A percentile compares a stretch with the other conserved stretches of the same genome.
Conservation (phyloP, 2,329 filamentous ascomycete genomes). For the Ambrosiella beaveri region DNA sequence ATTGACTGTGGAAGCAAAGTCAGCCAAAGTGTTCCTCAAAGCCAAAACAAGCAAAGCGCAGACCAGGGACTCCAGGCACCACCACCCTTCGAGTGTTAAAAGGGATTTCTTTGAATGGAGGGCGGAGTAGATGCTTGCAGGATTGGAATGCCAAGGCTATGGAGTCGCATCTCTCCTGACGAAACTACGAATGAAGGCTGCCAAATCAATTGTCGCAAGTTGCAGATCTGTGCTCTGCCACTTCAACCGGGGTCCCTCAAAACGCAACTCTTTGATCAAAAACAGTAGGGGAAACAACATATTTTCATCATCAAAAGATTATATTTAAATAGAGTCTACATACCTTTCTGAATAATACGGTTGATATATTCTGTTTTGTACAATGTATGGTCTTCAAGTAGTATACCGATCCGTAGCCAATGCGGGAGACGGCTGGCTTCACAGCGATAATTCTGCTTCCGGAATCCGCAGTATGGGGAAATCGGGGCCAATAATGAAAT, state of each 20-base stretch:
- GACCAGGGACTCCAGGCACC: background rate
- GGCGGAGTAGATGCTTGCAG: background rate
- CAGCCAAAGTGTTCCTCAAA: slow-evolving; percentile 3
- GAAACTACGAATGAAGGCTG: background rate
- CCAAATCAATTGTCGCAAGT: background rate
- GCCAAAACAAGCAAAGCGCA: background rate
- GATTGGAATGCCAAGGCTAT: background rate
- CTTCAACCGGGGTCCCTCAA: background rate
- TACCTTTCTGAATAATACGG: too few species aligned
- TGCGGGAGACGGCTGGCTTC: too few species aligned
- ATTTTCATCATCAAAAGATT: too few species aligned
- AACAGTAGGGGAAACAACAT: background rate
- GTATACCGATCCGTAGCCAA: too few species aligned
- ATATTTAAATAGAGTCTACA: too few species aligned
- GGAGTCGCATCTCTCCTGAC: background rate
- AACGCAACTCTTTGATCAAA: background rate
- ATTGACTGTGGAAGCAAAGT: background rate
- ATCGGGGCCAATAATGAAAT: background rate
- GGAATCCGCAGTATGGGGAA: background rate
- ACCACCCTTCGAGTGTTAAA: background rate
- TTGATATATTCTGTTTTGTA: too few species aligned
- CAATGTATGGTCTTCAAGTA: too few species aligned
- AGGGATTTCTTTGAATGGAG: background rate
- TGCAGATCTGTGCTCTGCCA: background rate
- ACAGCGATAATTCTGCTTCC: too few species aligned